These are phyloP conservation scores for Corynespora cassiicola DNA, from an alignment of 2,329 filamentous ascomycete species.

Conservation along the genomic window DNA sequence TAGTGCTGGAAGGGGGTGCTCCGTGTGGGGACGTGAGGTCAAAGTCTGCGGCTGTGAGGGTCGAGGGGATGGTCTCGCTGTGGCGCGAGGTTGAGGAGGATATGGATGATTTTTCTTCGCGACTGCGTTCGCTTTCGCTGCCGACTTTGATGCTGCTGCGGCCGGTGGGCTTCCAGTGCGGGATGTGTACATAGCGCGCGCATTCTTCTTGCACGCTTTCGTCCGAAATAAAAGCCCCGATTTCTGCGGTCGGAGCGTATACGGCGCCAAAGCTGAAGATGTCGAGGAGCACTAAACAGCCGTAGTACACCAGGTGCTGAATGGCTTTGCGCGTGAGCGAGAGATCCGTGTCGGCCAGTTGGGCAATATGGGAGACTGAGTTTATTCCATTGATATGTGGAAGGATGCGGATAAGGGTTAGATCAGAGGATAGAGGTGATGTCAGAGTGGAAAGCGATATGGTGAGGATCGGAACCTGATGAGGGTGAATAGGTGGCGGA, in stretches of 20 bases:
- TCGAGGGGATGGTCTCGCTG: constrained; percentile 20
- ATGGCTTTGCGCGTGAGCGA: constrained; percentile 86
- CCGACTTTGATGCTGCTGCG: constrained; percentile 14
- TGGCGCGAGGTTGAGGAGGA: constrained; percentile 29
- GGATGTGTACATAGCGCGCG: constrained; percentile 72
- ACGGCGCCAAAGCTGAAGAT: constrained; percentile 94
- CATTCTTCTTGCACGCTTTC: constrained; percentile 85
- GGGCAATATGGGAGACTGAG: constrained; percentile 85
- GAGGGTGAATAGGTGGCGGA: constrained; percentile 79
- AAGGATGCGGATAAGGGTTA: constrained; percentile 80
- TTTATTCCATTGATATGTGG: constrained; percentile 89
- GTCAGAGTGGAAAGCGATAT: constrained; percentile 51
- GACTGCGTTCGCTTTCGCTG: constrained; percentile 23
- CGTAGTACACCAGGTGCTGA: constrained; percentile 90
- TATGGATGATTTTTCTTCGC: constrained; percentile 26
- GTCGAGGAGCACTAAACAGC: constrained; percentile 87
- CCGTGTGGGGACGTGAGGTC: constrained; percentile 11
- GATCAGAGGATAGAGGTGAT: constrained; percentile 67
- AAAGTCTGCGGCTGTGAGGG: constrained; percentile 19
- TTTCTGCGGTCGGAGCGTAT: constrained; percentile 81
- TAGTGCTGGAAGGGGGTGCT: too few relatives aligned
- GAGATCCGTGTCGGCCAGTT: constrained; percentile 83
- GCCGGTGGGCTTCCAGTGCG: constrained; percentile 38
- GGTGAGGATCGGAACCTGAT: constrained; percentile 86
- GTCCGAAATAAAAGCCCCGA: constrained; percentile 81